These are phyloP conservation scores for Cladobotryum mycophilum DNA, from an alignment of 2,329 filamentous ascomycete species.

Conservation along the genomic window DNA sequence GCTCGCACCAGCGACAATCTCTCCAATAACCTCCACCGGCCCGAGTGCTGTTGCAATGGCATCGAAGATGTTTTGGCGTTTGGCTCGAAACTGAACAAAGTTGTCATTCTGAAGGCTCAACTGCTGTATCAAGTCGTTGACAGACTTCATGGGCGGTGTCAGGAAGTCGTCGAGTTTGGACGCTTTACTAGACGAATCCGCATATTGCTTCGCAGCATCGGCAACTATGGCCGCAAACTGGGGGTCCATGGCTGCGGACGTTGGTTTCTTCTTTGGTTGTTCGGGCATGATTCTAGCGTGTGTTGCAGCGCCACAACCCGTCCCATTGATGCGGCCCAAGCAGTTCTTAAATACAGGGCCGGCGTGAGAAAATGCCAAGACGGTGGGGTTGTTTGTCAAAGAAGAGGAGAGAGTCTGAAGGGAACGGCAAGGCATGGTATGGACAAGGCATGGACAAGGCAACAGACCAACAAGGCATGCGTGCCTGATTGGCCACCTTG, in stretches of 20 bases:
- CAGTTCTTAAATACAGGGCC: background rate
- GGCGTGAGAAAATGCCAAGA: background rate
- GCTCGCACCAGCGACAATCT: conserved; percentile 30
- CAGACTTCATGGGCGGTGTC: conserved; percentile 25
- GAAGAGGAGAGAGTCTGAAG: no score
- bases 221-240: conserved; percentile 26
- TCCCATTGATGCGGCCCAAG: background rate
- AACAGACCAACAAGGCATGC: no score
- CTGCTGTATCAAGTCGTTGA: conserved; percentile 26
- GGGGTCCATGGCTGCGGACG: conserved; percentile 1
- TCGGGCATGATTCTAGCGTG: no score
- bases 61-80: conserved; percentile 28
- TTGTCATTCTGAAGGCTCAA: conserved; percentile 30
- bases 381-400: no score
- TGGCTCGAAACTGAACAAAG: conserved; percentile 32
- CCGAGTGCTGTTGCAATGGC: conserved; percentile 25
- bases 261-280: no score
- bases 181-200: conserved; percentile 20
- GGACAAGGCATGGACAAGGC: no score
- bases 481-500: no score
- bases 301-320: background rate
- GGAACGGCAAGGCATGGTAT: no score
- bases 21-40: conserved; percentile 35
- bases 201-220: conserved; percentile 29
- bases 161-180: conserved; percentile 25